Conservation (phyloP, 148 eudicot species). For the Chenopodium album region DNA sequence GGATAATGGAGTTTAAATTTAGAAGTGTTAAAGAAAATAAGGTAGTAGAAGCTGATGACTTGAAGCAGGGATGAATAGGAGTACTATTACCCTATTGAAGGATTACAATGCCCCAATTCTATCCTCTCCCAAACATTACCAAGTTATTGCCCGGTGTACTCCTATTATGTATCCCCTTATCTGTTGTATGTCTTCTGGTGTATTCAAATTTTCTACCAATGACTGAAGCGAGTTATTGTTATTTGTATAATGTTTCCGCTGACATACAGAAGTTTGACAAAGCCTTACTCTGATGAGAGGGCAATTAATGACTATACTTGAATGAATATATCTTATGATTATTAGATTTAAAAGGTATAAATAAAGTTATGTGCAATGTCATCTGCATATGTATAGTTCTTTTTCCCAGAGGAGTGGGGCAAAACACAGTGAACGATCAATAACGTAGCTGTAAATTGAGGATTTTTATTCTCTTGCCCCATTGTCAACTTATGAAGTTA, state of each 20-base stretch:
- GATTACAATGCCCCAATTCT: not conserved
- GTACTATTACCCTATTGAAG: not conserved
- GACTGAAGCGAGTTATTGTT: not conserved
- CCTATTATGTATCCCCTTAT: not conserved
- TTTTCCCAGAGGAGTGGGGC: not conserved
- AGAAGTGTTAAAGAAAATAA: too few species aligned
- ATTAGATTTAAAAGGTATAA: not conserved
- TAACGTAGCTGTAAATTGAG: not conserved
- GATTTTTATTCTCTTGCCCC: too few species aligned
- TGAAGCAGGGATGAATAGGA: not conserved
- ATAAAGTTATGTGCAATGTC: not conserved
- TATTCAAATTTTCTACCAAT: not conserved
- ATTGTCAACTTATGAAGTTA: not conserved
- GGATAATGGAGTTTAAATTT: too few species aligned
- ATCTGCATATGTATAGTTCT: not conserved
- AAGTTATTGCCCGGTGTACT: too few species aligned
- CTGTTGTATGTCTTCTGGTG: not conserved
- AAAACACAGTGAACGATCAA: not conserved
- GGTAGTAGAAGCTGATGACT: not conserved
- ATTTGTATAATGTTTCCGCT: not conserved
- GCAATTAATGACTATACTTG: not conserved
- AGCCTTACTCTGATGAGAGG: not conserved
- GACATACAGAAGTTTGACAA: not conserved
- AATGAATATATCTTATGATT: not conserved
- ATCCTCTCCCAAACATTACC: not conserved